phyloP scores from a whole-genome alignment of 768 basidiomycete genomes.

The Suillus hirtellus region DNA sequence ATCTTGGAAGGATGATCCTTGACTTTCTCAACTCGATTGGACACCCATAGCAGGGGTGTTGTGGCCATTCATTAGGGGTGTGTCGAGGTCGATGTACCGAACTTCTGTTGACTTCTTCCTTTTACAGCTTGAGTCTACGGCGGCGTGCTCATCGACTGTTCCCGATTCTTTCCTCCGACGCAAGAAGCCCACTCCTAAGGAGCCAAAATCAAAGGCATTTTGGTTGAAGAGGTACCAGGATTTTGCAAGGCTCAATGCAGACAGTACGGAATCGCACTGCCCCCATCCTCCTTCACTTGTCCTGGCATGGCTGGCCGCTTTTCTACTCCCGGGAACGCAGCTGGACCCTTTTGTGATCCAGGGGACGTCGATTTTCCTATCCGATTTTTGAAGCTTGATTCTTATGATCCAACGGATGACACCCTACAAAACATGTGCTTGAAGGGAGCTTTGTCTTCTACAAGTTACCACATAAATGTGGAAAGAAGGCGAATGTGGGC shows the following conservation, averaged over 20 bases:
- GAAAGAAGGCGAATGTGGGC: conserved; percentile 84
- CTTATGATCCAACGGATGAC: conserved; percentile 66
- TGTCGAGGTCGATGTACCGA: not conserved
- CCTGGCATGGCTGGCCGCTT: conserved; percentile 87
- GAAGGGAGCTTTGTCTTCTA: conserved; percentile 67
- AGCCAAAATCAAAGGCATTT: conserved; percentile 46
- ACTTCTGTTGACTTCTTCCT: conserved; percentile 10
- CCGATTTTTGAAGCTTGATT: conserved; percentile 48
- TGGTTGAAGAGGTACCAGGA: conserved; percentile 99
- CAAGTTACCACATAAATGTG: conserved; percentile 81
- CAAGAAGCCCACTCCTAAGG: conserved; percentile 32
- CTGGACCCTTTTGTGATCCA: conserved; percentile 87
- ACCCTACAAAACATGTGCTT: conserved; percentile 49
- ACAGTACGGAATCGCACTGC: conserved; percentile 79
- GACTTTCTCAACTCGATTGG: conserved; percentile 95
- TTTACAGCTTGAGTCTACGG: conserved; percentile 59
- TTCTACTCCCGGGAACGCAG: conserved; percentile 85
- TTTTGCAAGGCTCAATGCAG: conserved; percentile 71
- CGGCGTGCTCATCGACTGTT: conserved; percentile 7
- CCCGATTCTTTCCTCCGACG: conserved; percentile 17
- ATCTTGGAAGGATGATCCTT: conserved; percentile 71
- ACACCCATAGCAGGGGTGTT: conserved; percentile 74
- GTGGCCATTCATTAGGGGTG: conserved; percentile 32
- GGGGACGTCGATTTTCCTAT: conserved; percentile 44
- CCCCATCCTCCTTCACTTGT: conserved; percentile 81